Percentiles rank a stretch among this genome's conserved stretches.
phyloP scores from a whole-genome alignment of 495 filamentous ascomycete genomes.

The Lepidopterella palustris region DNA sequence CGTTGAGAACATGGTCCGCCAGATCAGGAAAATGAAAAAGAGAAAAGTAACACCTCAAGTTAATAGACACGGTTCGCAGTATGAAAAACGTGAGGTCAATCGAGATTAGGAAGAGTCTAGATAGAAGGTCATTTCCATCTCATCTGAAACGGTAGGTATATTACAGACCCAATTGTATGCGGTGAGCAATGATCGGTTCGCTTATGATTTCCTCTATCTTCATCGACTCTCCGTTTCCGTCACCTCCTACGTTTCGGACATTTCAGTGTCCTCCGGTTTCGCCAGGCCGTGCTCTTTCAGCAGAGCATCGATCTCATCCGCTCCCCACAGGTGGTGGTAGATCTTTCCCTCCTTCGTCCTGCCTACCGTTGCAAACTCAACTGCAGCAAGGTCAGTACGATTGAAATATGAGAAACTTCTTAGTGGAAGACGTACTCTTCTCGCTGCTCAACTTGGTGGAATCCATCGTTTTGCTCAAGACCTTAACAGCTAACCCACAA shows the following conservation, averaged over 20 bases:
- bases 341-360: conserved; percentile 91
- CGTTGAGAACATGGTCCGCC: background rate
- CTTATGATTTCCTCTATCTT: background rate
- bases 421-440: conserved; percentile 69
- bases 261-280: conserved; percentile 43
- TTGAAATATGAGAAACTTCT: background rate
- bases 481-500: conserved; percentile 96
- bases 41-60: too few species aligned
- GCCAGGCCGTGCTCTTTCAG: conserved; percentile 92
- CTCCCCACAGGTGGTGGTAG: conserved; percentile 96
- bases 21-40: background rate
- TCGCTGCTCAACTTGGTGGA: conserved; percentile 96
- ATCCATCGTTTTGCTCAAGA: conserved; percentile 99
- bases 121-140: background rate
- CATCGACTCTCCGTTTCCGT: background rate
- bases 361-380: conserved; percentile 97
- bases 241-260: conserved; percentile 6
- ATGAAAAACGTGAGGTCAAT: too few species aligned
- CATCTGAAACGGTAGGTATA: conserved; percentile 5
- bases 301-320: conserved; percentile 91
- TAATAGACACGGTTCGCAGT: too few species aligned
- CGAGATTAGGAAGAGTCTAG: background rate
- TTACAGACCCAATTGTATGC: conserved; percentile 2
- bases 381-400: conserved; percentile 43
- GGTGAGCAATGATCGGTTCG: background rate